Percentiles rank a stretch among this genome's conserved stretches.
phyloP scores from a whole-genome alignment of 148 eudicot genomes.

The Camellia japonica region DNA sequence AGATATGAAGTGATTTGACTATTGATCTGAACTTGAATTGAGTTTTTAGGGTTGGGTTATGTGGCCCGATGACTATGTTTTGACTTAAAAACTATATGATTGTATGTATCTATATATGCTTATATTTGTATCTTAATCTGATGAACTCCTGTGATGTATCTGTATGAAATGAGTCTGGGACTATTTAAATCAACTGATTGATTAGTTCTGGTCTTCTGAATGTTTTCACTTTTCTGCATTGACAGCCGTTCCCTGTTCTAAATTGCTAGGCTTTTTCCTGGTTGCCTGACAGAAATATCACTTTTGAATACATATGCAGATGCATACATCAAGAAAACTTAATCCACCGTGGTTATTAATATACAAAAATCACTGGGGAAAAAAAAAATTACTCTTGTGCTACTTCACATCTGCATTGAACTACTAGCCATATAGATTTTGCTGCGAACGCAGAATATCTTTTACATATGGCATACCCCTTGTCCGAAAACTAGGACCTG shows the following conservation, averaged over 20 bases:
- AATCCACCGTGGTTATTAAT: neutral
- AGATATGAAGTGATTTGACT: too few relatives aligned
- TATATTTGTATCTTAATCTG: too few relatives aligned
- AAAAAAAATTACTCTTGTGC: neutral
- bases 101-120: too few relatives aligned
- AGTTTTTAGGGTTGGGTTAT: too few relatives aligned
- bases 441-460: neutral
- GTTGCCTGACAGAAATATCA: neutral
- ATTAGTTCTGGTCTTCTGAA: too few relatives aligned
- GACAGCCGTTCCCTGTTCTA: neutral
- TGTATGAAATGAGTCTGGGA: neutral
- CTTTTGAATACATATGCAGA: neutral
- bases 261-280: neutral
- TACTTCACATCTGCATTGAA: neutral
- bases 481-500: neutral
- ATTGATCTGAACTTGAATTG: too few relatives aligned
- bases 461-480: neutral
- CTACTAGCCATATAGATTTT: neutral
- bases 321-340: neutral
- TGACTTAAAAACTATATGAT: too few relatives aligned
- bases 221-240: too few relatives aligned
- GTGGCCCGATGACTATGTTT: too few relatives aligned
- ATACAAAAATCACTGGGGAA: neutral
- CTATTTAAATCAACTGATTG: too few relatives aligned
- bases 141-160: too few relatives aligned